Conservation (phyloP, 106 monocot genomes). For the Dendrobium huoshanense region DNA sequence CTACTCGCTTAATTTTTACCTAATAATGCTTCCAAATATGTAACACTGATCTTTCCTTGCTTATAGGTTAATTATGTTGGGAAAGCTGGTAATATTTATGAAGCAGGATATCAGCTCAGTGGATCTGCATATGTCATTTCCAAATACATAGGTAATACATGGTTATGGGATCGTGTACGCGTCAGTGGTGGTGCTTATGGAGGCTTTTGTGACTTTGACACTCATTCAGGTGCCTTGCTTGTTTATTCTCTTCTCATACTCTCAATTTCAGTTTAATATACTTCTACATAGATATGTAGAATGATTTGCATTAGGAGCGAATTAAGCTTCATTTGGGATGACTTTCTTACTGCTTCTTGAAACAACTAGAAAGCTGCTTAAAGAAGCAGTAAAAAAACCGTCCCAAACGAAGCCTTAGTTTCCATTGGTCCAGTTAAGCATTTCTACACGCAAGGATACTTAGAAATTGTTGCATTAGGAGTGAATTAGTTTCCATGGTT, state of each 20-base stretch:
- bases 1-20: neutral
- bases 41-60: neutral
- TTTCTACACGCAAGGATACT: neutral
- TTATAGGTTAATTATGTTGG: constrained; percentile 96
- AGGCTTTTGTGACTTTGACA: constrained; percentile 95
- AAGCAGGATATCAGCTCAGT: constrained; percentile 80
- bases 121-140: constrained; percentile 98
- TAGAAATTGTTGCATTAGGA: neutral
- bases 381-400: too few relatives aligned
- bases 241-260: neutral
- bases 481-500: neutral
- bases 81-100: constrained; percentile 85
- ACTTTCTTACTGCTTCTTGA: too few relatives aligned
- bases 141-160: constrained; percentile 85
- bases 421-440: neutral
- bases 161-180: constrained; percentile 97
- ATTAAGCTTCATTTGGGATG: neutral
- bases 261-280: neutral
- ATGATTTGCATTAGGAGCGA: neutral
- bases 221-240: constrained; percentile 72
- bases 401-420: neutral
- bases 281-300: neutral
- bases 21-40: neutral
- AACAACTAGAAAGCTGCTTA: too few relatives aligned
- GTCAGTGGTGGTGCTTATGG: constrained; percentile 99